These are phyloP conservation scores for Alternaria sp. DNA, from an alignment of 2,329 filamentous ascomycete species.

Conservation along the genomic window DNA sequence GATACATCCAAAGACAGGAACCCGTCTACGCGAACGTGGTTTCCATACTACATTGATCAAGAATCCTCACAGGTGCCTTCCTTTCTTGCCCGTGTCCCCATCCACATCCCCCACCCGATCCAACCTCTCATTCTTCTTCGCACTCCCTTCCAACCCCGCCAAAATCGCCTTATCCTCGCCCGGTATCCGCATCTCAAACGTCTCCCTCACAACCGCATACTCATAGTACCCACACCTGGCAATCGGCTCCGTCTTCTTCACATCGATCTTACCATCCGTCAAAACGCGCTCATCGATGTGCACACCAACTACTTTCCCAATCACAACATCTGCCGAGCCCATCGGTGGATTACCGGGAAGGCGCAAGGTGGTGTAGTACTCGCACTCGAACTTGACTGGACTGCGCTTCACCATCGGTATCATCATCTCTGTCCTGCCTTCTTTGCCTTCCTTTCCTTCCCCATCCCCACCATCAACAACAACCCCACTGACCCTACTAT, in stretches of 20 bases:
- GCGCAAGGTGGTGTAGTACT: slow-evolving; percentile 60
- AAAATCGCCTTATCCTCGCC: slow-evolving; percentile 37
- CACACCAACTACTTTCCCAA: slow-evolving; percentile 63
- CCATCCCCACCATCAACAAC: not conserved
- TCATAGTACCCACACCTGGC: slow-evolving; percentile 66
- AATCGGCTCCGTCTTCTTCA: slow-evolving; percentile 64
- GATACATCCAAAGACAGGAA: no score
- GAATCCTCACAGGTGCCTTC: no score
- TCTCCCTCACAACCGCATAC: slow-evolving; percentile 62
- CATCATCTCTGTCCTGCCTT: not conserved
- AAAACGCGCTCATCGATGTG: slow-evolving; percentile 63
- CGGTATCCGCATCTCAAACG: slow-evolving; percentile 65
- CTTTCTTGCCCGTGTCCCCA: no score
- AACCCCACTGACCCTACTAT: slow-evolving; percentile 46
- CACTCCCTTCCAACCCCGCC: slow-evolving; percentile 39
- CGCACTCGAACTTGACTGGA: slow-evolving; percentile 67
- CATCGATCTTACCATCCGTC: slow-evolving; percentile 62
- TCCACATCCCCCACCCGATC: not conserved
- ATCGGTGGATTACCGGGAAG: slow-evolving; percentile 64
- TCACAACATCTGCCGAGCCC: slow-evolving; percentile 64
- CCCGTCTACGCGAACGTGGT: no score
- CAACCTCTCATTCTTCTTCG: slow-evolving; percentile 28
- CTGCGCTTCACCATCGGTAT: slow-evolving; percentile 61
- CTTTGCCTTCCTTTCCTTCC: not conserved
- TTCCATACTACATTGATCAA: no score